Conservation (phyloP, 2,329 filamentous ascomycete genomes). For the Trichoderma pleuroti region DNA sequence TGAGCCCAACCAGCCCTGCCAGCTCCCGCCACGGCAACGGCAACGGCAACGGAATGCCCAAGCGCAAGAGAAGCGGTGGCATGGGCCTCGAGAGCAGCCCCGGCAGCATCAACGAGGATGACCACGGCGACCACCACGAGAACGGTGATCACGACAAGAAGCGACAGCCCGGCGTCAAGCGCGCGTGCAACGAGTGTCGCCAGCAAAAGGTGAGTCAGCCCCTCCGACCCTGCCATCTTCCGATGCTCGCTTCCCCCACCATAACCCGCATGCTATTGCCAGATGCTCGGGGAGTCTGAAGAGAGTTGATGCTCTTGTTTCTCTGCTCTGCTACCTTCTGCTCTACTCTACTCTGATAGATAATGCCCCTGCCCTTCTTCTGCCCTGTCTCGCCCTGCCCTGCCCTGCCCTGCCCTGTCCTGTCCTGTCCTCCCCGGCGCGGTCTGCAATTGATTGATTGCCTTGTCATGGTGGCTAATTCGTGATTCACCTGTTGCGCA, state of each 20-base stretch:
- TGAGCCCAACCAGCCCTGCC: slow-evolving; percentile 55
- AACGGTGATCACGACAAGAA: slow-evolving; percentile 55
- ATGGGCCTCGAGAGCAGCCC: slow-evolving; percentile 59
- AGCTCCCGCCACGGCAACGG: slow-evolving; percentile 51
- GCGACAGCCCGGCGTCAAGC: slow-evolving; percentile 67
- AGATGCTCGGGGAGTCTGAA: background rate
- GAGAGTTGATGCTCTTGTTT: background rate
- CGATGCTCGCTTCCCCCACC: background rate
- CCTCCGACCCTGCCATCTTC: background rate
- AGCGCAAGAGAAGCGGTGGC: slow-evolving; percentile 58
- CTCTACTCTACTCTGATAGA: background rate
- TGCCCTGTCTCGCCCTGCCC: background rate
- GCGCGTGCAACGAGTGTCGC: slow-evolving; percentile 79
- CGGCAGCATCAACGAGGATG: slow-evolving; percentile 48
- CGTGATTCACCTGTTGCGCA: slow-evolving; percentile 14
- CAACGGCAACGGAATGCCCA: slow-evolving; percentile 46
- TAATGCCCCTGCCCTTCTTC: background rate
- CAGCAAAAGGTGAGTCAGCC: slow-evolving; percentile 71
- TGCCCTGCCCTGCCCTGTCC: background rate
- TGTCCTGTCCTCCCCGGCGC: background rate
- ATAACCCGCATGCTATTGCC: background rate
- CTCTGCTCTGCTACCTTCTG: background rate
- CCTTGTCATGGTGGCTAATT: background rate
- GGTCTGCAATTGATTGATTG: slow-evolving; percentile 1
- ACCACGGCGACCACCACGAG: slow-evolving; percentile 52